Evolutionary conservation across 1,284 basidiomycete species (phyloP).

Genomic region (Trichosporon inkin): DNA sequence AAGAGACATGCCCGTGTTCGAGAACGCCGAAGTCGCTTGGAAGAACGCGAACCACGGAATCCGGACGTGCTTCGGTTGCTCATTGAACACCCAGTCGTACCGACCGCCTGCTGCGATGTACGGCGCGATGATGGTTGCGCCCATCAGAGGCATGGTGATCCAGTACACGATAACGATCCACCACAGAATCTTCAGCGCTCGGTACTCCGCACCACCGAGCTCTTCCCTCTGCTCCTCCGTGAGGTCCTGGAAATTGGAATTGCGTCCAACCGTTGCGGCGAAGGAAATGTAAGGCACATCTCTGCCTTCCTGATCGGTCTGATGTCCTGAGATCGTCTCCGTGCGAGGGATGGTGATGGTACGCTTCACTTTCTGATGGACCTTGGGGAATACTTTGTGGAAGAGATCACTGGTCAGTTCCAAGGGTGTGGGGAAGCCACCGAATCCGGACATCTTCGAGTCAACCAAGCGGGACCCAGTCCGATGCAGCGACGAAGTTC

Average conservation of each 20-base stretch:
- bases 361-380: constrained; percentile 57
- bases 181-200: constrained; percentile 72
- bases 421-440: constrained; percentile 83
- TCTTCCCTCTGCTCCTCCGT: constrained; percentile 83
- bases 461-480: constrained; percentile 40
- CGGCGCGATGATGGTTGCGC: constrained; percentile 69
- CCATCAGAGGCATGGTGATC: constrained; percentile 62
- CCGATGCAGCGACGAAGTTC: constrained; percentile 46
- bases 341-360: constrained; percentile 71
- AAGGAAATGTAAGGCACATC: constrained; percentile 80
- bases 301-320: constrained; percentile 49
- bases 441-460: constrained; percentile 56
- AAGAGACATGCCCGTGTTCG: constrained; percentile 83
- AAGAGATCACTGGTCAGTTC: constrained; percentile 57
- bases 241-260: constrained; percentile 77
- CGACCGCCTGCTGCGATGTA: constrained; percentile 64
- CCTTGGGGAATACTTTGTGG: constrained; percentile 58
- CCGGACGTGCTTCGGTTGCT: constrained; percentile 57
- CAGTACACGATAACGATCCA: constrained; percentile 73
- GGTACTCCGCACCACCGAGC: constrained; percentile 89
- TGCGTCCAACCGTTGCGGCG: constrained; percentile 74
- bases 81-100: constrained; percentile 55
- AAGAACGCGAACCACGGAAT: constrained; percentile 78
- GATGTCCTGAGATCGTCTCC: constrained; percentile 55
- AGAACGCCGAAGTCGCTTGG: constrained; percentile 80